Percentiles rank a stretch among this genome's conserved stretches.
phyloP scores from a whole-genome alignment of 2,329 filamentous ascomycete genomes.

The Neurospora sp. region DNA sequence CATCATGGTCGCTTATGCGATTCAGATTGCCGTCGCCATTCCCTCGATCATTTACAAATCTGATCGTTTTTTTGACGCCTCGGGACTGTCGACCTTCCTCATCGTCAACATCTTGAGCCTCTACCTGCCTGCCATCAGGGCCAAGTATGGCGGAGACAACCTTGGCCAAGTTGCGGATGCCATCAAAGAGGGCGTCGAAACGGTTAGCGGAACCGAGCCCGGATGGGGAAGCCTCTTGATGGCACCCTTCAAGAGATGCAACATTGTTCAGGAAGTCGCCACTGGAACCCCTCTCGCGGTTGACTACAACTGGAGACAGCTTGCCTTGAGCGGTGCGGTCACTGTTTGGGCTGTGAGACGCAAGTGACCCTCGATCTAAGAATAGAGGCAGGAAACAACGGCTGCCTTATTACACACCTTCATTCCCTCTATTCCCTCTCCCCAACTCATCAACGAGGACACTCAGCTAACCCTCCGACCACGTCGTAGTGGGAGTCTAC shows the following conservation, averaged over 20 bases:
- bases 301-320: constrained; percentile 50
- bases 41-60: constrained; percentile 51
- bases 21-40: constrained; percentile 52
- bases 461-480: neutral
- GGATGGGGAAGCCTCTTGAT: constrained; percentile 21
- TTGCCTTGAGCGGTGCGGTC: constrained; percentile 29
- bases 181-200: neutral
- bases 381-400: neutral
- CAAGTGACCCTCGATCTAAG: constrained; percentile 23
- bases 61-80: constrained; percentile 60
- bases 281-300: constrained; percentile 25
- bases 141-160: neutral
- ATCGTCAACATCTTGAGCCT: constrained; percentile 45
- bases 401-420: neutral
- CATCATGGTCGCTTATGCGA: constrained; percentile 50
- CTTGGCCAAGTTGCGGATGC: neutral
- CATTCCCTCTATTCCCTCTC: neutral
- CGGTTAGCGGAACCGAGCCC: constrained; percentile 30
- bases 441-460: neutral
- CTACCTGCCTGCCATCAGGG: constrained; percentile 13
- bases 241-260: constrained; percentile 28
- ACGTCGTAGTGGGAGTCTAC: constrained; percentile 47
- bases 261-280: neutral
- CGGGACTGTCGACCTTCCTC: constrained; percentile 56
- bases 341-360: constrained; percentile 50